Base-by-base conservation (phyloP, 2,329 filamentous ascomycete species). In the Aspergillus niger region DNA sequence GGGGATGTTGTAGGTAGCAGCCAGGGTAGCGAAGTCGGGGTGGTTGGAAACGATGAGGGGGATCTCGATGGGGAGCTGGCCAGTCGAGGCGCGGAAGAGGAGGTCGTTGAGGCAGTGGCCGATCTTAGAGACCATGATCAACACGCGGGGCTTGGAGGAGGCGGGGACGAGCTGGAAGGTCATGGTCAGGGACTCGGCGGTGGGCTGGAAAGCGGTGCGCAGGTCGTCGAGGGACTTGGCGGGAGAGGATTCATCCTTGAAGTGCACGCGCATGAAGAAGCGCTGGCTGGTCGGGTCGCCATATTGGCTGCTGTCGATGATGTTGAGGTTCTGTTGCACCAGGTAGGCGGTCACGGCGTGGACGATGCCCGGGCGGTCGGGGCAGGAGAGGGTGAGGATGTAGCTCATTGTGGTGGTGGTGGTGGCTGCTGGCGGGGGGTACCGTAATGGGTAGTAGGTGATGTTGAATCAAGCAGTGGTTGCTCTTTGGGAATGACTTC, bases 41-140 rank as follows among this genome's bases (percentile, higher is more conserved):
- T 95, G 91, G 80, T 95, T 95, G 60, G 90, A 93, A 44, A 95
- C 87, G 70, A 95, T 90, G 66, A 92, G 76, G 3, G 90, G 89
- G 55, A 93, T 82, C 24, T 92, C 89, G 67, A 94, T 88, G 70
- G 83, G 84, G 57, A 95, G 82, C 78, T 93, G 90, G 49, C 86
- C 86, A 17, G 87, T 88, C 75, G 88, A 89, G 71, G 89, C 85
- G 59, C 91, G 87, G 86, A 92, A 95, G 39, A 95, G 84, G 52
- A 95, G 81, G 77, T 94, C 90, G 77, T 93, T 93, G 57, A 94
- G 82, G 76, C 91, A 94, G 81, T 94, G 91, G 8, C 91, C 91
- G 69, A 92, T 93, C 81, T 93, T 93, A 70, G 90, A 93, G 30
- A 94, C 91, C 91, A 95, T 94, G 81, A 95, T 91, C 69, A 95